phyloP scores from a whole-genome alignment of 495 filamentous ascomycete genomes.

The Hyphodiscus hymeniophilus region DNA sequence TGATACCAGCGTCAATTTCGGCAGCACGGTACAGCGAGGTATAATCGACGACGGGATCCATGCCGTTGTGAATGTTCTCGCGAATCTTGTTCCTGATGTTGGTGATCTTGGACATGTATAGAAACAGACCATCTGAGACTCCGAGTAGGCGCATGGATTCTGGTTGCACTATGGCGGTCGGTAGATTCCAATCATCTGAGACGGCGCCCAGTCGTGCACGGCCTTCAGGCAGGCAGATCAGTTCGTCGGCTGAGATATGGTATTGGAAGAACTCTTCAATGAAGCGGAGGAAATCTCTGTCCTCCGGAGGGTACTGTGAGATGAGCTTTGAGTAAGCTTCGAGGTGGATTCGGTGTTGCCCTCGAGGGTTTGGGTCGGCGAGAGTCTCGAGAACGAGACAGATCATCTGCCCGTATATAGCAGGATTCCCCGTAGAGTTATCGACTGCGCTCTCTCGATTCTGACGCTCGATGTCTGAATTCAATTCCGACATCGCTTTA shows the following conservation, averaged over 20 bases:
- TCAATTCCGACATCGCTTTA: slow-evolving; percentile 49
- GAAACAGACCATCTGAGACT: slow-evolving; percentile 81
- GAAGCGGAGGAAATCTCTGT: slow-evolving; percentile 66
- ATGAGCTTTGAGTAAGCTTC: slow-evolving; percentile 67
- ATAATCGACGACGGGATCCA: slow-evolving; percentile 69
- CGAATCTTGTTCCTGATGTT: slow-evolving; percentile 71
- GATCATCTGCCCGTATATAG: slow-evolving; percentile 65
- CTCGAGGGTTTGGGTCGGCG: slow-evolving; percentile 65
- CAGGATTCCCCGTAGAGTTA: slow-evolving; percentile 44
- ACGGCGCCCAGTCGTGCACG: slow-evolving; percentile 8
- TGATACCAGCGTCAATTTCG: slow-evolving; percentile 68
- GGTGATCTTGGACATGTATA: slow-evolving; percentile 72
- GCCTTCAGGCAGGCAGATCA: slow-evolving; percentile 50
- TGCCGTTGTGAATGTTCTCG: slow-evolving; percentile 48
- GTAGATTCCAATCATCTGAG: slow-evolving; percentile 47
- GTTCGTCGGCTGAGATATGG: slow-evolving; percentile 73
- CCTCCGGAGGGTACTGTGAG: slow-evolving; percentile 44
- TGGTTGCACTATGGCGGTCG: slow-evolving; percentile 65
- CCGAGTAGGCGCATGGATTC: slow-evolving; percentile 68
- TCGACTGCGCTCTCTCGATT: slow-evolving; percentile 14
- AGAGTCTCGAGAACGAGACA: slow-evolving; percentile 76
- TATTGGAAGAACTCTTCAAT: slow-evolving; percentile 92
- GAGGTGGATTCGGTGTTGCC: slow-evolving; percentile 77
- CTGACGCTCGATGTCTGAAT: background rate
- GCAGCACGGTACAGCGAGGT: slow-evolving; percentile 64